Conservation (phyloP, 495 filamentous ascomycete species). For the Entonaema liquescens region DNA sequence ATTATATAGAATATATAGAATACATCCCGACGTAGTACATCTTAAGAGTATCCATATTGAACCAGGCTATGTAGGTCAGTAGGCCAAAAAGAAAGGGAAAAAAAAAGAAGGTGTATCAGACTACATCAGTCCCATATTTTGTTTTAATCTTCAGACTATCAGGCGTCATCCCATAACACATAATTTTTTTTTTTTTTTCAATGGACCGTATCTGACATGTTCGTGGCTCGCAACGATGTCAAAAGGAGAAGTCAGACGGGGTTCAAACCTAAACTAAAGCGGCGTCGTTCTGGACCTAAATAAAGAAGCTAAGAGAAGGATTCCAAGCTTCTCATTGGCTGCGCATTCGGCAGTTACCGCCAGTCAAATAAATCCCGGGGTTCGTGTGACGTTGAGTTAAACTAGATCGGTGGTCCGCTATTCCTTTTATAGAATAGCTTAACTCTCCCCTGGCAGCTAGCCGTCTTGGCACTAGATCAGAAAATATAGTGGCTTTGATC, state of each 20-base stretch:
- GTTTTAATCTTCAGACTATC: constrained; percentile 8
- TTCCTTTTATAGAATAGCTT: constrained; percentile 7
- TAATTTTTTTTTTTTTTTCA: constrained; percentile 14
- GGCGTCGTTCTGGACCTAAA: constrained; percentile 29
- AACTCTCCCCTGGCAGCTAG: constrained; percentile 27
- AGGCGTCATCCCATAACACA: constrained; percentile 16
- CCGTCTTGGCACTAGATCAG: constrained; percentile 39
- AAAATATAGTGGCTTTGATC: constrained; percentile 25
- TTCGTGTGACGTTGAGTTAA: constrained; percentile 44
- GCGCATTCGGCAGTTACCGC: constrained; percentile 41
- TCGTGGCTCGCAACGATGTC: constrained; percentile 30
- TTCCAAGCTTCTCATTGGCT: constrained; percentile 31
- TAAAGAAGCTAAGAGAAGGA: constrained; percentile 19
- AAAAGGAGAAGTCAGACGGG: constrained; percentile 20
- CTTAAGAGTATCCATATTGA: too few relatives aligned
- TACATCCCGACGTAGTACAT: too few relatives aligned
- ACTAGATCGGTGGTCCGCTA: constrained; percentile 39
- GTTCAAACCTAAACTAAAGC: constrained; percentile 39
- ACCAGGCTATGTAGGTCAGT: not conserved
- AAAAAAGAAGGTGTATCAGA: not conserved
- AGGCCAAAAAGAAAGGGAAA: not conserved
- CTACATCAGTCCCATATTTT: not conserved
- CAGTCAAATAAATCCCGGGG: constrained; percentile 28
- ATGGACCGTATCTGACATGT: constrained; percentile 19
- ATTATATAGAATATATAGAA: not conserved